Evolutionary conservation across 345 rosid genomes (phyloP).

Genomic region (Stellera chamaejasme): DNA sequence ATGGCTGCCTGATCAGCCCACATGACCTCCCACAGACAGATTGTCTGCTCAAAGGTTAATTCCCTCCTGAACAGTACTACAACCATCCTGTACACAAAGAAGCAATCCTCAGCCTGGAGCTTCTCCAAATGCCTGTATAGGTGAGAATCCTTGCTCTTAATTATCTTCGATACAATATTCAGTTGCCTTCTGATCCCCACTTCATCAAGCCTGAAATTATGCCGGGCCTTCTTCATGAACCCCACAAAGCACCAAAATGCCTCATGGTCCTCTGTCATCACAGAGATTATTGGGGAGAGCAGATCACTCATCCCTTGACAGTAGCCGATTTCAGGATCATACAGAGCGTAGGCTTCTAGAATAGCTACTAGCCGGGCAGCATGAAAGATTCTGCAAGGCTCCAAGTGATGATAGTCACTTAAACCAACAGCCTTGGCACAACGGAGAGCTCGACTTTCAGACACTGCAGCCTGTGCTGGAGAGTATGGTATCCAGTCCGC

Average conservation of each 20-base stretch:
- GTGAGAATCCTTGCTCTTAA: constrained; percentile 77
- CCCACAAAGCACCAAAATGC: constrained; percentile 98
- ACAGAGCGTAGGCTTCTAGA: constrained; percentile 88
- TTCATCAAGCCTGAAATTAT: constrained; percentile 89
- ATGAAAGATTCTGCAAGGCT: constrained; percentile 71
- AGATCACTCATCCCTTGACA: constrained; percentile 99
- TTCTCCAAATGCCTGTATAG: constrained; percentile 82
- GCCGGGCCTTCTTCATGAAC: constrained; percentile 92
- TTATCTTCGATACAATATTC: constrained; percentile 74
- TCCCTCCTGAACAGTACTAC: constrained; percentile 90
- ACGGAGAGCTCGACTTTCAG: constrained; percentile 50
- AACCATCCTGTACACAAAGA: constrained; percentile 95
- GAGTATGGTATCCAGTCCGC: constrained; percentile 69
- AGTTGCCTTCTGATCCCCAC: constrained; percentile 89
- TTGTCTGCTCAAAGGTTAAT: constrained; percentile 74
- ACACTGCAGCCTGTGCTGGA: constrained; percentile 47
- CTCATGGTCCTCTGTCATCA: constrained; percentile 71
- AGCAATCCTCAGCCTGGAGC: constrained; percentile 94
- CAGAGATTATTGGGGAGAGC: constrained; percentile 81
- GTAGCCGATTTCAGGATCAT: constrained; percentile 91
- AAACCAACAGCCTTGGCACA: constrained; percentile 71
- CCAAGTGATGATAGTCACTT: constrained; percentile 72
- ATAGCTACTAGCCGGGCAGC: constrained; percentile 91
- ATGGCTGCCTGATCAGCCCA: constrained; percentile 99
- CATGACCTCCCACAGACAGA: constrained; percentile 92